Percentiles rank a stretch among this genome's conserved stretches.
phyloP scores from a whole-genome alignment of 768 basidiomycete genomes.

The Favolaschia claudopus region DNA sequence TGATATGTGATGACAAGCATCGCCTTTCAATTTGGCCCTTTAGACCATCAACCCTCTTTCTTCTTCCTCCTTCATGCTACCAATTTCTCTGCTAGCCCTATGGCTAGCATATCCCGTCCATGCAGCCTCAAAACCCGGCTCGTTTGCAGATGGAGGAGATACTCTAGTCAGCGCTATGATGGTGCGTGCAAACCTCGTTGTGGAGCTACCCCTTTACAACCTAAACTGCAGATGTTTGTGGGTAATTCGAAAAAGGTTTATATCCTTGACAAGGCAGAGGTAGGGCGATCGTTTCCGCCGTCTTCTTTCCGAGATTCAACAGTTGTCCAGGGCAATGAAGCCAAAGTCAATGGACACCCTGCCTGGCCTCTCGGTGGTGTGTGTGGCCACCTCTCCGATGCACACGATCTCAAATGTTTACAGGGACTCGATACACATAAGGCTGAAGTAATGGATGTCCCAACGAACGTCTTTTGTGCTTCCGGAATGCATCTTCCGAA shows the following conservation, averaged over 20 bases:
- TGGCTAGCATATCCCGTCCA: conserved; percentile 48
- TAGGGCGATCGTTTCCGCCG: no score
- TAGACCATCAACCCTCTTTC: neutral
- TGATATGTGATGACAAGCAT: neutral
- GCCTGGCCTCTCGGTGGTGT: conserved; percentile 77
- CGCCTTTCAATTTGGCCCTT: neutral
- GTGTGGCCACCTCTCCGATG: conserved; percentile 1
- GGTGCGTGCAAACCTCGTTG: conserved; percentile 41
- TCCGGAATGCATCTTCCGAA: conserved; percentile 80
- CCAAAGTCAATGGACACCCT: conserved; percentile 70
- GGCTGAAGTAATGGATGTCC: conserved; percentile 72
- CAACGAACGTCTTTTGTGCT: conserved; percentile 81
- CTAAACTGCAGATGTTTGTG: conserved; percentile 69
- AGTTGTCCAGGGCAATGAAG: conserved; percentile 54
- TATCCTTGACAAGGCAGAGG: conserved; percentile 91
- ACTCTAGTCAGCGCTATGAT: conserved; percentile 63
- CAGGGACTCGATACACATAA: conserved; percentile 56
- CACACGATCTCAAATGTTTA: neutral
- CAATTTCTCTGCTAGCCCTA: conserved; percentile 50
- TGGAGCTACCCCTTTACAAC: neutral
- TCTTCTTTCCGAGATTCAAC: neutral
- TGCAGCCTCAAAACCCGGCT: conserved; percentile 49
- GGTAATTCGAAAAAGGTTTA: conserved; percentile 85
- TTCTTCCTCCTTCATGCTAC: conserved; percentile 21
- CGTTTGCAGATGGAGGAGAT: conserved; percentile 54